Percentiles rank a stretch among this genome's conserved stretches.
Evolutionary conservation across 192 early-diverging fungal genomes (phyloP).

Genomic region (Entophlyctis helioformis): DNA sequence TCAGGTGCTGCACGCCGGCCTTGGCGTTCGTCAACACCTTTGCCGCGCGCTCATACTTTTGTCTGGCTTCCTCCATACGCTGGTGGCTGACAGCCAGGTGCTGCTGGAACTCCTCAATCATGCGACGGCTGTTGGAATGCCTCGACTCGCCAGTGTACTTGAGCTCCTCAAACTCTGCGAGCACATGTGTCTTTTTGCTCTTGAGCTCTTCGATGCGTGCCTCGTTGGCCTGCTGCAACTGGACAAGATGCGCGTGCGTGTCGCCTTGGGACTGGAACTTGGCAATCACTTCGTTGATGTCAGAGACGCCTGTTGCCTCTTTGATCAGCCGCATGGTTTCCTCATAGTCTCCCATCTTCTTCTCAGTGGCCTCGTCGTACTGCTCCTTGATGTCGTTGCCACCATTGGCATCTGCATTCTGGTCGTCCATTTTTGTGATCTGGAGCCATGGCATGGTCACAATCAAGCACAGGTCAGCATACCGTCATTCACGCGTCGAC

Average conservation of each 20-base stretch:
- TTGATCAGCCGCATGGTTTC: constrained; percentile 52
- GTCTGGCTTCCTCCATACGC: constrained; percentile 26
- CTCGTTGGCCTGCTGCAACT: constrained; percentile 32
- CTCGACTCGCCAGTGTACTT: constrained; percentile 30
- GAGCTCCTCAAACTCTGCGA: constrained; percentile 34
- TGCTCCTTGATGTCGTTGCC: constrained; percentile 28
- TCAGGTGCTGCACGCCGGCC: constrained; percentile 42
- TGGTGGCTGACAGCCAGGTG: constrained; percentile 26
- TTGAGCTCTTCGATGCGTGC: constrained; percentile 34
- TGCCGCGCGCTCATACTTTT: constrained; percentile 35
- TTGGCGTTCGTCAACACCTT: constrained; percentile 35
- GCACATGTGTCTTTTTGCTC: constrained; percentile 23
- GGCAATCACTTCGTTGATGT: constrained; percentile 46
- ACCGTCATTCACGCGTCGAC: too few species aligned
- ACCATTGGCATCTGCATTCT: constrained; percentile 10
- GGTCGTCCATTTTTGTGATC: constrained; percentile 36
- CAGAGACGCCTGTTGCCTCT: constrained; percentile 46
- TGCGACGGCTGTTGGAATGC: constrained; percentile 18
- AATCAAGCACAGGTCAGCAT: too few species aligned
- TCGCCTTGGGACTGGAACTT: constrained; percentile 51
- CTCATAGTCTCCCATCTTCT: constrained; percentile 41
- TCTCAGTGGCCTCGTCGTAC: constrained; percentile 41
- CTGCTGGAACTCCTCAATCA: constrained; percentile 38
- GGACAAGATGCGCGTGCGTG: constrained; percentile 38
- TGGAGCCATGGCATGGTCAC: too few species aligned